Evolutionary conservation across 2,329 filamentous ascomycete genomes (phyloP), one percentile per base, ranked within the genome.

Genomic region (Juglanconis oblonga): DNA sequence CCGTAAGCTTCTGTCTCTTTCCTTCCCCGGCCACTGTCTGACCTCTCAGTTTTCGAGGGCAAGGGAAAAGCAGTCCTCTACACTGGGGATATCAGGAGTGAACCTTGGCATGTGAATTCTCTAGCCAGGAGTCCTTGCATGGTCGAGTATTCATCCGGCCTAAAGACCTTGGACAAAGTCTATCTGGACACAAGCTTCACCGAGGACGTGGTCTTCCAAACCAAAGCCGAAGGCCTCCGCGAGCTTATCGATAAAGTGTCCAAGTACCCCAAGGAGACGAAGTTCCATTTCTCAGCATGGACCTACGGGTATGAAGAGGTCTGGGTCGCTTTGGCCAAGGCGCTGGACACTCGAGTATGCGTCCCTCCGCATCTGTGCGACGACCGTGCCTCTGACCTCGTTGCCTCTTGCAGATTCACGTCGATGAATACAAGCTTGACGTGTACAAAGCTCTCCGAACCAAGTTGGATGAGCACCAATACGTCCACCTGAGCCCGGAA

Each of bases 161-260:
- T 86, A 31, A 90, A 86, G 67, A 81, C 74, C 0, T 77, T 98
- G 1, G 89, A 96, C 69, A 91, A 84, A 52, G 84, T 98, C 3
- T 97, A 97, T 67, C 83, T 98, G 1, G 94, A 98, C 70, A 97
- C 92, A 0, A 96, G 91, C 0, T 92, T 93, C 57, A 73, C 76
- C 1, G 71, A 77, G 0, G 67, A 81, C 24, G 64, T 79, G 0
- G 64, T 66, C 0, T 84, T 87, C 32, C 81, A 82, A 24, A 79
- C 82, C 0, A 88, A 97, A 70, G 86, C 88, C 0, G 85, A 94
- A 55, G 93, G 93, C 0, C 77, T 97, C 10, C 76, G 76, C 1
- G 90, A 97, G 68, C 80, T 97, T 0, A 68, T 97, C 1, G 74
- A 77, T 4, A 89, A 92, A 65, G 81, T 97, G 0, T 72, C 76